Conservation (phyloP, 495 filamentous ascomycete genomes). For the Tuber aestivum region DNA sequence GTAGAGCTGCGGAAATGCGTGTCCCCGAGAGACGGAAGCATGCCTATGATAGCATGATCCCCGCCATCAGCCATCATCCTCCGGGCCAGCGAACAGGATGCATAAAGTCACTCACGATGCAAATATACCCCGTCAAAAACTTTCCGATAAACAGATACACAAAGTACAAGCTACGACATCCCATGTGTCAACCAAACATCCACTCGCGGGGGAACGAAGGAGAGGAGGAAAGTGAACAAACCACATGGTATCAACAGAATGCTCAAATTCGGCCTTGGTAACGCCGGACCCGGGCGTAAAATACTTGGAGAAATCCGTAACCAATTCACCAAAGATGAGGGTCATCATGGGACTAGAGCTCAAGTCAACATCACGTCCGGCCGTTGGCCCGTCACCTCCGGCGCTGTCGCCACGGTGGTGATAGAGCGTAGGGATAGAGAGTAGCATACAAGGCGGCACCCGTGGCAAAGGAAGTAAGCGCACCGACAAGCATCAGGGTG, state of each 20-base stretch:
- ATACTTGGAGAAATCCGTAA: slow-evolving; percentile 23
- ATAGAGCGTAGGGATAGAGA: neutral
- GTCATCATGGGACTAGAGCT: slow-evolving; percentile 42
- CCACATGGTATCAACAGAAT: slow-evolving; percentile 24
- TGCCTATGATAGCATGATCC: slow-evolving; percentile 48
- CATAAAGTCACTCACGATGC: slow-evolving; percentile 19
- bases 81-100: neutral
- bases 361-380: slow-evolving; percentile 3
- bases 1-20: slow-evolving; percentile 52
- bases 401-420: neutral
- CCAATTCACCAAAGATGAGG: slow-evolving; percentile 41
- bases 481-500: slow-evolving; percentile 25
- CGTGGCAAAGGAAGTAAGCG: slow-evolving; percentile 22
- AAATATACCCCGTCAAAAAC: slow-evolving; percentile 53
- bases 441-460: slow-evolving; percentile 30
- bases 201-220: neutral
- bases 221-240: slow-evolving; percentile 8
- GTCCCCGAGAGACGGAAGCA: slow-evolving; percentile 53
- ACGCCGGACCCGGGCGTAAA: slow-evolving; percentile 18
- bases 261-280: slow-evolving; percentile 14
- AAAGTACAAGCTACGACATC: slow-evolving; percentile 48
- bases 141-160: slow-evolving; percentile 60
- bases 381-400: neutral
- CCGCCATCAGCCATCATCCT: slow-evolving; percentile 9
- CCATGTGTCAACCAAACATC: slow-evolving; percentile 26